phyloP scores from a whole-genome alignment of 805 yeast genomes.

The Torulaspora delbrueckii region DNA sequence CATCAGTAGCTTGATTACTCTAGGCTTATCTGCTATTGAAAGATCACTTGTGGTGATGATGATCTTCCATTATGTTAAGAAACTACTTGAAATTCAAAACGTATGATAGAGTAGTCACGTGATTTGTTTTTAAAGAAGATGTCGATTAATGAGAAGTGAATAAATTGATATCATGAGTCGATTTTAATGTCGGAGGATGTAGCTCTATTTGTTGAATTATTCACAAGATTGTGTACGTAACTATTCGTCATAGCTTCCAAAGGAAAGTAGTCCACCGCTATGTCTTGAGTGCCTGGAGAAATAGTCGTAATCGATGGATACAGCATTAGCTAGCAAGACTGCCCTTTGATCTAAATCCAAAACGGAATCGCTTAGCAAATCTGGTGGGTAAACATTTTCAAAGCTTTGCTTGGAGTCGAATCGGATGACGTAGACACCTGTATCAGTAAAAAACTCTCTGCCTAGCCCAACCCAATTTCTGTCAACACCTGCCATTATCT shows the following conservation, averaged over 20 bases:
- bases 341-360: slow-evolving; percentile 81
- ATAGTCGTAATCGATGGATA: slow-evolving; percentile 92
- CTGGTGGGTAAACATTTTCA: slow-evolving; percentile 50
- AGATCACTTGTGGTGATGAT: background rate
- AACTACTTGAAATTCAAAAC: too few relatives aligned
- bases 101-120: too few relatives aligned
- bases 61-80: background rate
- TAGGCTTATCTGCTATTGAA: background rate
- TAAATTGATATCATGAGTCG: too few relatives aligned
- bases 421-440: slow-evolving; percentile 84
- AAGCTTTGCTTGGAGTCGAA: slow-evolving; percentile 69
- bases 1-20: slow-evolving; percentile 1
- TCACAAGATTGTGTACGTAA: background rate
- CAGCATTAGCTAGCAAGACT: slow-evolving; percentile 77
- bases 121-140: too few relatives aligned
- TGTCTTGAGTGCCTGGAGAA: slow-evolving; percentile 85
- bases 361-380: slow-evolving; percentile 32
- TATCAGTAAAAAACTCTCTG: slow-evolving; percentile 87
- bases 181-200: too few relatives aligned
- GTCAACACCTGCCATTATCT: slow-evolving; percentile 70
- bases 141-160: too few relatives aligned
- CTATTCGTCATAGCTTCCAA: slow-evolving; percentile 27
- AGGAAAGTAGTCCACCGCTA: slow-evolving; percentile 39
- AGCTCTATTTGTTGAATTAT: too few relatives aligned
- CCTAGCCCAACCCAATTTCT: slow-evolving; percentile 95